A percentile compares a stretch with the other conserved stretches of the same genome.
Evolutionary conservation across 2,329 filamentous ascomycete species (phyloP).

Genomic region (Colletotrichum trifolii): DNA sequence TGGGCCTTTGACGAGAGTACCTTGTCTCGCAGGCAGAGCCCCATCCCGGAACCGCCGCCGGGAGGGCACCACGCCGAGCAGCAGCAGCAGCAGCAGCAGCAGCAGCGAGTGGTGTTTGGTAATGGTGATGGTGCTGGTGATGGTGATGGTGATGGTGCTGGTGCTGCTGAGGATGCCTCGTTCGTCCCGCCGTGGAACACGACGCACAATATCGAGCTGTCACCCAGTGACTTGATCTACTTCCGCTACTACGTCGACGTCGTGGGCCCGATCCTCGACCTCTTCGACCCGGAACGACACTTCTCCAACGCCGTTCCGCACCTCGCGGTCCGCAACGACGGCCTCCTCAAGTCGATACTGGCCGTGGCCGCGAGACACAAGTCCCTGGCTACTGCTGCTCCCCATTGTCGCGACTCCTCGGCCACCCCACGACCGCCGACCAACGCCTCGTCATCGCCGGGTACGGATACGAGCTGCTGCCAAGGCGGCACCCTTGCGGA

Average conservation of each 20-base stretch:
- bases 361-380: slow-evolving; percentile 34
- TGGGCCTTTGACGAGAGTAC: slow-evolving; percentile 29
- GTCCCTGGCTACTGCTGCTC: background rate
- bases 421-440: background rate
- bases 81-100: background rate
- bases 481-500: background rate
- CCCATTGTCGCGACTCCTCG: background rate
- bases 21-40: slow-evolving; percentile 27
- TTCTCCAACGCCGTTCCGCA: slow-evolving; percentile 37
- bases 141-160: too few relatives aligned
- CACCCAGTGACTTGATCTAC: slow-evolving; percentile 11
- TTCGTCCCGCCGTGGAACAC: slow-evolving; percentile 24
- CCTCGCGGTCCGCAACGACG: slow-evolving; percentile 32
- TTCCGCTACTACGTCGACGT: slow-evolving; percentile 34
- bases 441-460: slow-evolving; percentile 3
- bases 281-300: slow-evolving; percentile 34
- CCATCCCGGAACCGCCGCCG: slow-evolving; percentile 17
- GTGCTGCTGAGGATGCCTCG: background rate
- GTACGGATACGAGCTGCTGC: background rate
- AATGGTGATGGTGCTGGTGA: too few relatives aligned
- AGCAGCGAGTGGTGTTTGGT: too few relatives aligned
- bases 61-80: background rate
- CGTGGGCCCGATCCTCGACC: slow-evolving; percentile 34
- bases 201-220: slow-evolving; percentile 15
- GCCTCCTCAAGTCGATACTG: slow-evolving; percentile 35